These are phyloP conservation scores for Phytophthora pseudosyringae DNA, from an alignment of 352 stramenopile genomes.

Conservation along the genomic window DNA sequence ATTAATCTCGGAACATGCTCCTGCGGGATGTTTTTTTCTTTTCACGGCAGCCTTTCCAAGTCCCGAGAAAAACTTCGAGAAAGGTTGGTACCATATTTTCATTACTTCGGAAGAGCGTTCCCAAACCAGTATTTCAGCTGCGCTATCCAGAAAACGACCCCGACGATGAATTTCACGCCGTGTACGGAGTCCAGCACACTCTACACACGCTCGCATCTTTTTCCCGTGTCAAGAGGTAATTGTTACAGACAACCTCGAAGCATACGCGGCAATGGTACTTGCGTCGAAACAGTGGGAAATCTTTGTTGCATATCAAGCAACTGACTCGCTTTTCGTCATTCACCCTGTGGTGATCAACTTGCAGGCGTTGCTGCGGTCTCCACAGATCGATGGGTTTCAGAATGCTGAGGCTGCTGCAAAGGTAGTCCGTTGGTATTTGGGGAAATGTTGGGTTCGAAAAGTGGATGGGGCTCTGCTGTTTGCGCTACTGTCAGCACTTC, in stretches of 20 bases:
- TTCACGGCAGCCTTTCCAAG: no score
- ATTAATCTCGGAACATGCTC: no score
- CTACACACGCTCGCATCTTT: constrained; percentile 18
- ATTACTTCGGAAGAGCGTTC: neutral
- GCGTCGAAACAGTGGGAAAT: constrained; percentile 18
- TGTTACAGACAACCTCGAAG: constrained; percentile 21
- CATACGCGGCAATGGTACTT: constrained; percentile 24
- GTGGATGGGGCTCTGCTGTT: neutral
- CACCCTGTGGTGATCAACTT: constrained; percentile 7
- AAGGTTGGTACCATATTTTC: no score
- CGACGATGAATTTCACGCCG: neutral
- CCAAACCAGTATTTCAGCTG: constrained; percentile 2
- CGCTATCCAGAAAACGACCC: neutral
- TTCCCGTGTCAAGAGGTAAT: constrained; percentile 18
- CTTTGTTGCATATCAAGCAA: constrained; percentile 18
- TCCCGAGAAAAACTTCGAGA: no score
- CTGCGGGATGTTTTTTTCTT: no score
- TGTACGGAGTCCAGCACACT: constrained; percentile 7
- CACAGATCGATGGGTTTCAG: neutral
- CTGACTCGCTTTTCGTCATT: constrained; percentile 17
- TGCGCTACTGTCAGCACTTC: neutral
- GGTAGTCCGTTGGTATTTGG: neutral
- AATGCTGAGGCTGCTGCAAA: neutral
- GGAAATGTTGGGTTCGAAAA: neutral
- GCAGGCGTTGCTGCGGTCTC: neutral